phyloP scores from a whole-genome alignment of 129 eudicot species.

The Ambrosia artemisiifolia region DNA sequence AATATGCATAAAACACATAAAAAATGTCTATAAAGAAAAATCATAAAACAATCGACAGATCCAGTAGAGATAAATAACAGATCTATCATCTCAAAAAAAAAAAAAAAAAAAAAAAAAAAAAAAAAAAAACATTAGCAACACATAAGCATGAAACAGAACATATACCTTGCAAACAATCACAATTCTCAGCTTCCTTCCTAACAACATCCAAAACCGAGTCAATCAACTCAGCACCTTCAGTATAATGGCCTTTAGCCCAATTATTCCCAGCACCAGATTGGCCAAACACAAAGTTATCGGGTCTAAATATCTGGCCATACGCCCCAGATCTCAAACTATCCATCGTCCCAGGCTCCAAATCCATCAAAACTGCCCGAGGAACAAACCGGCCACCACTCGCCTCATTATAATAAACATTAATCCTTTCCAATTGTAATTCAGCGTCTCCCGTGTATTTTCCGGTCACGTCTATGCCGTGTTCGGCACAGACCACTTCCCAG shows the following conservation, averaged over 20 bases:
- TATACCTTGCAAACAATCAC: constrained; percentile 45
- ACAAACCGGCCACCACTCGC: constrained; percentile 56
- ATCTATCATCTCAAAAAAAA: too few relatives aligned
- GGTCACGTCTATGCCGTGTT: constrained; percentile 52
- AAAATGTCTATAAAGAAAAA: background rate
- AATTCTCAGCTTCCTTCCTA: constrained; percentile 45
- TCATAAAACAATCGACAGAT: background rate
- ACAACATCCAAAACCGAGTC: constrained; percentile 49
- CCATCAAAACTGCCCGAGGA: constrained; percentile 58
- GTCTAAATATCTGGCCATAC: constrained; percentile 44
- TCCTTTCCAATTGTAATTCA: constrained; percentile 41
- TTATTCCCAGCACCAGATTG: constrained; percentile 46
- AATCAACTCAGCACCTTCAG: constrained; percentile 48
- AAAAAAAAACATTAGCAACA: too few relatives aligned
- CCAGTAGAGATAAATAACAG: background rate
- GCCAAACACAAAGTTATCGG: constrained; percentile 46
- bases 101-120: too few relatives aligned
- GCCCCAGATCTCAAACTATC: constrained; percentile 50
- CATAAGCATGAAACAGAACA: background rate
- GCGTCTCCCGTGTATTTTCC: constrained; percentile 47
- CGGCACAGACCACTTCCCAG: constrained; percentile 56
- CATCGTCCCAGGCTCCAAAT: constrained; percentile 60
- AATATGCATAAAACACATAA: background rate
- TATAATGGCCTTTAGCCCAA: constrained; percentile 49
- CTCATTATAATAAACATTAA: constrained; percentile 51